phyloP scores from a whole-genome alignment of 805 yeast species.

The Tetrapisispora taiwanensis region DNA sequence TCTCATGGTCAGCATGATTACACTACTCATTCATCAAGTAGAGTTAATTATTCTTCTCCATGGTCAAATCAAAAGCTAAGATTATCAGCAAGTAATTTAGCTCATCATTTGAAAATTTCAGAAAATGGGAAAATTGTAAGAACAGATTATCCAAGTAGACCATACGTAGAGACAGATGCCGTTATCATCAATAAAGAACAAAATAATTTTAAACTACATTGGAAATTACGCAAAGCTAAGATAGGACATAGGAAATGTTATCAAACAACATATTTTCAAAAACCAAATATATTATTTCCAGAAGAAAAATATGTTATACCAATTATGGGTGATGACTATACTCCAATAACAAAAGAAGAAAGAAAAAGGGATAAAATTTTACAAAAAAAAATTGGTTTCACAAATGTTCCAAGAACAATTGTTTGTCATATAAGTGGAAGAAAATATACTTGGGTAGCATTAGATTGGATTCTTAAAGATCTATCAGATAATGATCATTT shows the following conservation, averaged over 20 bases:
- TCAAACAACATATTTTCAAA: constrained; percentile 12
- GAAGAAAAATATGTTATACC: constrained; percentile 11
- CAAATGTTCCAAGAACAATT: constrained; percentile 36
- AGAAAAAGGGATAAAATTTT: constrained; percentile 17
- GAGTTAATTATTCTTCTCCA: constrained; percentile 5
- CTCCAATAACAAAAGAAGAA: constrained; percentile 20
- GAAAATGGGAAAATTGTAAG: constrained; percentile 27
- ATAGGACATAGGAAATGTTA: constrained; percentile 14
- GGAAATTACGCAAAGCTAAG: constrained; percentile 13
- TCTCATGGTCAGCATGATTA: not conserved
- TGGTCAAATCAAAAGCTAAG: not conserved
- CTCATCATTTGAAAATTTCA: constrained; percentile 18
- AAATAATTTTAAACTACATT: constrained; percentile 14
- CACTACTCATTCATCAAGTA: not conserved
- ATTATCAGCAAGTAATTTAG: not conserved
- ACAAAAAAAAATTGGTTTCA: constrained; percentile 18
- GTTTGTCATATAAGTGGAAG: constrained; percentile 62
- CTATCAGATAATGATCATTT: constrained; percentile 58
- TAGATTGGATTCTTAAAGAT: constrained; percentile 55
- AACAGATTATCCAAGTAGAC: constrained; percentile 28
- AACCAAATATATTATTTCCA: constrained; percentile 3
- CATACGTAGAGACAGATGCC: constrained; percentile 24
- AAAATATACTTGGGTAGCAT: constrained; percentile 71
- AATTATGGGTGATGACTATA: constrained; percentile 14
- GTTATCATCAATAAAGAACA: constrained; percentile 21